Evolutionary conservation across 768 basidiomycete genomes (phyloP), one percentile per base, ranked within the genome.

Genomic region (Pulveroboletus sp.): DNA sequence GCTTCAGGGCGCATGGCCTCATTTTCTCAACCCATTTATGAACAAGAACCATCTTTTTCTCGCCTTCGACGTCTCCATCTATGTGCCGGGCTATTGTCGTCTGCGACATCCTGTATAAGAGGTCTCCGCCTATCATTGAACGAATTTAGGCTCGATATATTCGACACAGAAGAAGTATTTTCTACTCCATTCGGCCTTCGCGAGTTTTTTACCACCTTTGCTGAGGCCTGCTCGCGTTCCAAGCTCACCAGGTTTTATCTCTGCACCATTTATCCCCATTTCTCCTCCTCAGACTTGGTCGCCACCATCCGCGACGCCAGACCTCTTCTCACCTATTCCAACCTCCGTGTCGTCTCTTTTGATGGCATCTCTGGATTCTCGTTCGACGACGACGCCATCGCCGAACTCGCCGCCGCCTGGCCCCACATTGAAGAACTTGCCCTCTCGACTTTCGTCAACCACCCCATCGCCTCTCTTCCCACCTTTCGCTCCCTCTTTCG

Each of bases 71-170:
- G 19, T 39, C 60, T 62, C 43, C 60, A 62, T 36, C 16, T 62
- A 3, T 63, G 63, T 44, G 39, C 58, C 1, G 50, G 42, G 21
- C 38, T 45, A 2, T 33, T 63, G 23, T 52, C 58, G 9, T 51
- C 50, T 1, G 43, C 47, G 0, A 49, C 49, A 2, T 19, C 49
- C 20, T 60, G 40, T 37, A 8, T 62, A 5, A 16, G 6, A 3
- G 40, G 29, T 25, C 45, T 61, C 12, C 51, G 21, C 17, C 45
- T 62, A 2, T 25, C 40, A 11, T 32, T 62, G 27, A 35, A 52
- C 6, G 55, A 62, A 14, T 58, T 62, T 20, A 43, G 51, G n/a
- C 50, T 63, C 5, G 61, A 60, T 31, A 17, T 64, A 1, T 61
- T 63, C 21, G 55, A 62, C 17, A 37, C 50, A 3, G 50, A 41